Conservation (phyloP, 441 rosid species). For the Adansonia rubrostipa region DNA sequence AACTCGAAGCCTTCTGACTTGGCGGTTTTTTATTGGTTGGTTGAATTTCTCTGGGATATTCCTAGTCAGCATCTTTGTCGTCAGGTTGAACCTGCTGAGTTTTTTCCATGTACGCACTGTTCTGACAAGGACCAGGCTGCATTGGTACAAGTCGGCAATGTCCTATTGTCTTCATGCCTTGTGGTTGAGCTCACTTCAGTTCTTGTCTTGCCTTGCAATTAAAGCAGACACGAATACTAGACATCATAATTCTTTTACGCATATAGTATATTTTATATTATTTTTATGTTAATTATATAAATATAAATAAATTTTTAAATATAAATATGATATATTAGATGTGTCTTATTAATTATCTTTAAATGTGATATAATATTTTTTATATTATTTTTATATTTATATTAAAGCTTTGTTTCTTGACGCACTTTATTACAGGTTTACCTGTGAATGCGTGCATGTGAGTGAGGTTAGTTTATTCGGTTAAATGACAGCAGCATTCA, state of each 20-base stretch:
- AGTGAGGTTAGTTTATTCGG: not conserved
- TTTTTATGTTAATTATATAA: too few species aligned
- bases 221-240: too few species aligned
- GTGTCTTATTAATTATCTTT: not conserved
- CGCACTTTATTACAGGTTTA: not conserved
- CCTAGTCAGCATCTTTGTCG: conserved; percentile 30
- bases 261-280: too few species aligned
- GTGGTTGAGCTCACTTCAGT: too few species aligned
- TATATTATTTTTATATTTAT: not conserved
- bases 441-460: not conserved
- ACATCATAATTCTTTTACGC: too few species aligned
- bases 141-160: conserved; percentile 12
- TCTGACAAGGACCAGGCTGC: not conserved
- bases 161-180: too few species aligned
- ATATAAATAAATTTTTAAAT: conserved; percentile 1
- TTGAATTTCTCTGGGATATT: conserved; percentile 31
- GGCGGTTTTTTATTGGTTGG: conserved; percentile 36
- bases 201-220: too few species aligned
- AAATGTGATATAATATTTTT: not conserved
- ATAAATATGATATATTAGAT: too few species aligned
- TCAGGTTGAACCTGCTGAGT: not conserved
- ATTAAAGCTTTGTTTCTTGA: not conserved
- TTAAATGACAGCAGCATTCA: not conserved
- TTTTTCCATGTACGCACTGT: conserved; percentile 25
- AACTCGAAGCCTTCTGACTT: conserved; percentile 28